A percentile compares a stretch with the other conserved stretches of the same genome.
Conservation (phyloP, 306 rosid species). For the Sicyos baderoa region DNA sequence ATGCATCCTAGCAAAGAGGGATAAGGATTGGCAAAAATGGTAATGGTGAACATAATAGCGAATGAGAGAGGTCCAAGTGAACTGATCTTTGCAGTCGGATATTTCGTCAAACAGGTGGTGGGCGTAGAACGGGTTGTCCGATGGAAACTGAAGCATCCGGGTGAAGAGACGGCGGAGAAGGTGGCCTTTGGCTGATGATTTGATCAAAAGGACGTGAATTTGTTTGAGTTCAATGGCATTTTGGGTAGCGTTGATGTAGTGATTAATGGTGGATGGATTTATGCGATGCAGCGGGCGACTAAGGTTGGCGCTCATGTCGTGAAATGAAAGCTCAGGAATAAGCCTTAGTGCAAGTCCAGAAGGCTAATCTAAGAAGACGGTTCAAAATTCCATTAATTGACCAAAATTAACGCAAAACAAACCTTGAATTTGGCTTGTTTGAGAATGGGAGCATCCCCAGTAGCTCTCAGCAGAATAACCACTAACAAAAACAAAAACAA, state of each 20-base stretch:
- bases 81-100: conserved; percentile 30
- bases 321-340: not conserved
- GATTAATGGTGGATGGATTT: conserved; percentile 12
- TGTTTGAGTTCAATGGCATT: conserved; percentile 37
- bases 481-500: conserved; percentile 42
- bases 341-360: no score
- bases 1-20: conserved; percentile 51
- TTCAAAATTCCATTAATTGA: no score
- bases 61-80: conserved; percentile 57
- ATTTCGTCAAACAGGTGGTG: conserved; percentile 50
- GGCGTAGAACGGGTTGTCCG: conserved; percentile 42
- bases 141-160: conserved; percentile 19
- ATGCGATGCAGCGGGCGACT: conserved; percentile 13
- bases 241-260: conserved; percentile 24
- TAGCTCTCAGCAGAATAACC: conserved; percentile 94
- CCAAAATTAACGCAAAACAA: not conserved
- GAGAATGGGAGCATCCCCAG: conserved; percentile 95
- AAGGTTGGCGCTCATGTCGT: not conserved
- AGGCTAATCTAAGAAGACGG: not conserved
- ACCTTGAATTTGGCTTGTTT: conserved; percentile 94
- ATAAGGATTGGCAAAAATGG: conserved; percentile 32
- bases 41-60: conserved; percentile 30
- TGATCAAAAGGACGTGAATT: conserved; percentile 43
- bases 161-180: conserved; percentile 23
- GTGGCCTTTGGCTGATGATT: conserved; percentile 25